Conservation (phyloP, 306 rosid genomes). For the Cicer bijugum region DNA sequence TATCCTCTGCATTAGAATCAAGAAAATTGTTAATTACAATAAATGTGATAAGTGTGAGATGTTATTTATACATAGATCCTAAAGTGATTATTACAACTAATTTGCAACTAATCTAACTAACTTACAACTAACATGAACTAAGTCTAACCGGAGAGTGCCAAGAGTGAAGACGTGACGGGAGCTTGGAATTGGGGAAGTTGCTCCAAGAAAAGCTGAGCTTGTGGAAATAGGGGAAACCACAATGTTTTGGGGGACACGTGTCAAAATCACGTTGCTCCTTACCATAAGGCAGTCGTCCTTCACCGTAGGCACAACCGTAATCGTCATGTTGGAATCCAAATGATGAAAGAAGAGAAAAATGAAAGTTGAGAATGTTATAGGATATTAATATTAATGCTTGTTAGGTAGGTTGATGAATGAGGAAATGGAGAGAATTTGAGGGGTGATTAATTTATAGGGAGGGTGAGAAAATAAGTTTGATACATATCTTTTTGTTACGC, state of each 20-base stretch:
- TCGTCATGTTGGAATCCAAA: conserved; percentile 49
- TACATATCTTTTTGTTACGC: conserved; percentile 14
- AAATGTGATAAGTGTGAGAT: too few relatives aligned
- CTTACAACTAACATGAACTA: too few relatives aligned
- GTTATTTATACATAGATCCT: too few relatives aligned
- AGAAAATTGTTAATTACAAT: too few relatives aligned
- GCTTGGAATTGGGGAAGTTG: conserved; percentile 47
- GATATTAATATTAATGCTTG: background rate
- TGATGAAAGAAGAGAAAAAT: background rate
- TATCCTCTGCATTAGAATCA: conserved; percentile 51
- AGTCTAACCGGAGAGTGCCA: conserved; percentile 56
- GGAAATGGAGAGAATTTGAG: background rate
- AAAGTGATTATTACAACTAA: too few relatives aligned
- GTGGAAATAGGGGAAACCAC: conserved; percentile 47
- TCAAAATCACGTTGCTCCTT: conserved; percentile 52
- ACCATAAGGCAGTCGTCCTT: conserved; percentile 55
- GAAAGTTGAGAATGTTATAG: background rate
- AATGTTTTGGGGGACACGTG: conserved; percentile 60
- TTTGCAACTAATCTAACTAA: too few relatives aligned
- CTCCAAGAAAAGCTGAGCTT: conserved; percentile 67
- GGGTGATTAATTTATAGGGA: background rate
- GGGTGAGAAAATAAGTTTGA: background rate
- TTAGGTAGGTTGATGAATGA: background rate
- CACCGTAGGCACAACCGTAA: conserved; percentile 53
- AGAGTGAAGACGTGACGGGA: conserved; percentile 65